A percentile compares a stretch with the other conserved stretches of the same genome.
Evolutionary conservation across 257 asterid species (phyloP).

Genomic region (Nicotiana sylvestris): DNA sequence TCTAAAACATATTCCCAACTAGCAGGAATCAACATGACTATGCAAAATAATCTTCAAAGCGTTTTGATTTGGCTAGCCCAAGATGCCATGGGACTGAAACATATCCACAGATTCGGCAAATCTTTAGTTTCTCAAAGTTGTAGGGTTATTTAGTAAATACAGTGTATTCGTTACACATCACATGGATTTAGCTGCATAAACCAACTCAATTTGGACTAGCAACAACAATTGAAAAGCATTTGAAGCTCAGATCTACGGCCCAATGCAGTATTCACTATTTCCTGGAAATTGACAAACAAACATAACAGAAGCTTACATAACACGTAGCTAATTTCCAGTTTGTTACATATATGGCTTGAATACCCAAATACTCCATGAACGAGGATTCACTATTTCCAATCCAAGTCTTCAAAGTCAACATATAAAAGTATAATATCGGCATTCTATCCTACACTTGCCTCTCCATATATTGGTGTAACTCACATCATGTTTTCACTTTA

Average conservation of each 20-base stretch:
- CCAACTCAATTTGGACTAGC: neutral
- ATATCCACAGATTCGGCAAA: neutral
- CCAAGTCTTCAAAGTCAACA: neutral
- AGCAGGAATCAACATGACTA: neutral
- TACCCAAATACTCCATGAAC: neutral
- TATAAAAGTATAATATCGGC: neutral
- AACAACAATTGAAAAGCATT: neutral
- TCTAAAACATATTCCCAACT: too few species aligned
- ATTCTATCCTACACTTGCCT: neutral
- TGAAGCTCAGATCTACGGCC: neutral
- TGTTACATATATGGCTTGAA: neutral
- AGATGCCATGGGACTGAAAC: neutral
- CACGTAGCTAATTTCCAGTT: neutral
- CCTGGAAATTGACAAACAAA: neutral
- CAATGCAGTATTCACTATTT: conserved; percentile 1
- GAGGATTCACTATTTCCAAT: neutral
- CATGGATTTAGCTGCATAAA: neutral
- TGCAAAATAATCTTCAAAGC: neutral
- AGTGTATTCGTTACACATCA: neutral
- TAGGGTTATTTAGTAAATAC: neutral
- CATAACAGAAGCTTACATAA: neutral
- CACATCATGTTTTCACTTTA: neutral
- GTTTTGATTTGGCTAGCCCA: neutral
- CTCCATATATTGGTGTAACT: neutral
- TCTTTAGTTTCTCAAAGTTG: neutral